A percentile compares a stretch with the other conserved stretches of the same genome.
Conservation (phyloP, 1,284 basidiomycete species). For the Ganoderma meredithae region DNA sequence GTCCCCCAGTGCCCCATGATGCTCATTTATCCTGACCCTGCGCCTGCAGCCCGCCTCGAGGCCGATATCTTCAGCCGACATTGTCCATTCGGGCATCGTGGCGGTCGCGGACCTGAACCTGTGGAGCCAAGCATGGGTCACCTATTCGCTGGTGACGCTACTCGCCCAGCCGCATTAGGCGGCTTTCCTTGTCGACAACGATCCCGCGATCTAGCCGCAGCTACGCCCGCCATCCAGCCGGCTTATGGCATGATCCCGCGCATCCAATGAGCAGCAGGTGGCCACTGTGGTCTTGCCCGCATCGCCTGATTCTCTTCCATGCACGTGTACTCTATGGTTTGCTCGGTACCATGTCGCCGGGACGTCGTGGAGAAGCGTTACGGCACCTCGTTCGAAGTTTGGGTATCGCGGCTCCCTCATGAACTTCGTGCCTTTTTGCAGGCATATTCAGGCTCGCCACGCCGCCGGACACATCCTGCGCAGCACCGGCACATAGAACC, state of each 20-base stretch:
- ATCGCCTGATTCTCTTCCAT: background rate
- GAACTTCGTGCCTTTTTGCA: background rate
- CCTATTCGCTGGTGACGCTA: background rate
- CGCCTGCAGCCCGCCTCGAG: constrained; percentile 30
- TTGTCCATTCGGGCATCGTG: constrained; percentile 21
- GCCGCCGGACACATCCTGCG: background rate
- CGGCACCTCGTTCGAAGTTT: constrained; percentile 8
- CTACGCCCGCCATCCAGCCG: background rate
- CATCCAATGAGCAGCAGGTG: background rate
- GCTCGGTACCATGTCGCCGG: background rate
- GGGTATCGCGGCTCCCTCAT: background rate
- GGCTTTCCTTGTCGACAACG: background rate
- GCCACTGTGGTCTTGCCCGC: background rate
- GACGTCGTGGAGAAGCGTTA: constrained; percentile 6
- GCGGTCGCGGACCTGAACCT: constrained; percentile 21
- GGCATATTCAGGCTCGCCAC: constrained; percentile 1
- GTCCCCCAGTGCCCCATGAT: background rate
- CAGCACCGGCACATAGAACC: background rate
- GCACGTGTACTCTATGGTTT: background rate
- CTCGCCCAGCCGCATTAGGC: background rate
- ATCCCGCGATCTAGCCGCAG: background rate
- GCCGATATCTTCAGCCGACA: constrained; percentile 31
- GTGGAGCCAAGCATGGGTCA: constrained; percentile 11
- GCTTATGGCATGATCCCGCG: background rate
- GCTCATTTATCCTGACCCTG: constrained; percentile 10